Conservation (phyloP, 2,329 filamentous ascomycete genomes). For the Neofusicoccum kwambonambiense region DNA sequence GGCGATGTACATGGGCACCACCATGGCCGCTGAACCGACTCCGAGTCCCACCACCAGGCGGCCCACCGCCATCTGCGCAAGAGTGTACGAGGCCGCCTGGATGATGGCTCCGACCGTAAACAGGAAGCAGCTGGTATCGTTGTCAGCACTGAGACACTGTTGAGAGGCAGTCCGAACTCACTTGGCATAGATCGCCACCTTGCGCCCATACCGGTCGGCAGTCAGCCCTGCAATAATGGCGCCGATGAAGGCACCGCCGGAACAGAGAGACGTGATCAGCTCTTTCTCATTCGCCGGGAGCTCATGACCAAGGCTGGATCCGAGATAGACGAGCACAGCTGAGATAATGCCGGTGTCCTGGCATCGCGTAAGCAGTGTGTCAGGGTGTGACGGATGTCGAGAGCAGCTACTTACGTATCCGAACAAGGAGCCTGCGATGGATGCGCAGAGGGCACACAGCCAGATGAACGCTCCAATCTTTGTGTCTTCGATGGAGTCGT, state of each 20-base stretch:
- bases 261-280: slow-evolving; percentile 53
- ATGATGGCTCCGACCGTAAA: slow-evolving; percentile 38
- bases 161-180: neutral
- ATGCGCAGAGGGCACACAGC: slow-evolving; percentile 32
- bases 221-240: slow-evolving; percentile 31
- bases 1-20: slow-evolving; percentile 48
- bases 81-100: slow-evolving; percentile 31
- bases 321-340: slow-evolving; percentile 44
- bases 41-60: slow-evolving; percentile 51
- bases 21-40: slow-evolving; percentile 51
- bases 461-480: slow-evolving; percentile 41
- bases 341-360: slow-evolving; percentile 47
- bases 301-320: slow-evolving; percentile 39
- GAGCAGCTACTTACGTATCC: slow-evolving; percentile 30
- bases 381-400: too few relatives aligned
- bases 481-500: slow-evolving; percentile 39
- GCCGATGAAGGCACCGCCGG: slow-evolving; percentile 49
- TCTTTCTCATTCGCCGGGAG: slow-evolving; percentile 49
- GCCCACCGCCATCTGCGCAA: slow-evolving; percentile 47
- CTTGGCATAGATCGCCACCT: slow-evolving; percentile 39
- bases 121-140: slow-evolving; percentile 29
- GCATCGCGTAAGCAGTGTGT: too few relatives aligned
- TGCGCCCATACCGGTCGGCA: slow-evolving; percentile 40
- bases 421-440: slow-evolving; percentile 33
- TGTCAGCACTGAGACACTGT: neutral